Evolutionary conservation across 805 yeast genomes (phyloP).

Genomic region (Zygoascus bituminiphila): DNA sequence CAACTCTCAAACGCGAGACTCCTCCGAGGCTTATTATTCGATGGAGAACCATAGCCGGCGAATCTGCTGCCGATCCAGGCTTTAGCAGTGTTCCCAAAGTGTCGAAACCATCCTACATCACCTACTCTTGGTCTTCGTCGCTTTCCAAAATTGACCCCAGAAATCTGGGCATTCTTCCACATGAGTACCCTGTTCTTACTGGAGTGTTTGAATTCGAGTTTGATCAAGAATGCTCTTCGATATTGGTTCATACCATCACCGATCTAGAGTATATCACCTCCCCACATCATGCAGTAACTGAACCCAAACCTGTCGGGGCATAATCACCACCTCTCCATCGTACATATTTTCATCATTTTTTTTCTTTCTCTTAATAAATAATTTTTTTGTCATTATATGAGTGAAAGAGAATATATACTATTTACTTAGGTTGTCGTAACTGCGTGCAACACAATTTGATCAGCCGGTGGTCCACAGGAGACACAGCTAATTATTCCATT

Average conservation of each 20-base stretch:
- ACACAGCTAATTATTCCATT: neutral
- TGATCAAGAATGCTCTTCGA: slow-evolving; percentile 19
- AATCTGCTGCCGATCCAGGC: neutral
- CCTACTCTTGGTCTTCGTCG: slow-evolving; percentile 8
- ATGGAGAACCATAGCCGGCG: slow-evolving; percentile 9
- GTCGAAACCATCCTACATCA: neutral
- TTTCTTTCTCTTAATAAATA: neutral
- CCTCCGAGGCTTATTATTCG: slow-evolving; percentile 7
- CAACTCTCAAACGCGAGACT: neutral
- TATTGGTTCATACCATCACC: slow-evolving; percentile 25
- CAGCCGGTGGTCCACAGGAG: too few relatives aligned
- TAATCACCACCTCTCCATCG: neutral
- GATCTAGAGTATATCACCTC: slow-evolving; percentile 28
- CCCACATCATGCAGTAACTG: slow-evolving; percentile 9
- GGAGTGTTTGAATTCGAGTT: slow-evolving; percentile 31
- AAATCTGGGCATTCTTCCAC: slow-evolving; percentile 5
- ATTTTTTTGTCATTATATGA: neutral
- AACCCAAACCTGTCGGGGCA: neutral
- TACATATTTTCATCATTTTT: neutral
- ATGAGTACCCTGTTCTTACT: slow-evolving; percentile 28
- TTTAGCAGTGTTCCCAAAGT: neutral
- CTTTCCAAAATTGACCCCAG: slow-evolving; percentile 7
- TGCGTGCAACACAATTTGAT: neutral
- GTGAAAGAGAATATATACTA: neutral
- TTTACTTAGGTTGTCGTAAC: neutral